Conservation (phyloP, 1,284 basidiomycete species). For the Chiua sp. region DNA sequence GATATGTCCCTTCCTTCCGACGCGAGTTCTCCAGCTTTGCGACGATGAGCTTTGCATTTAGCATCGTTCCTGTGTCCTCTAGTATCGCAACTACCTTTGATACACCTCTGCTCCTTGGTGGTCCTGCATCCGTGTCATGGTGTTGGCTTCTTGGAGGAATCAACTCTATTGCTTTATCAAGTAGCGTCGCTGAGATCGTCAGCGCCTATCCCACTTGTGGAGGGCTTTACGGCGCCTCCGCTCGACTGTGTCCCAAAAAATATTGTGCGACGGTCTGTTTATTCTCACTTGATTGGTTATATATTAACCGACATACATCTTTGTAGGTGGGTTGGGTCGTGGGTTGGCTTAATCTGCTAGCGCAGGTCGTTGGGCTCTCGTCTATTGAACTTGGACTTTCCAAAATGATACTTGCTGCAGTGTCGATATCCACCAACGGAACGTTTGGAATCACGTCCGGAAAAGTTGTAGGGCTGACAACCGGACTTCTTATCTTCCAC, state of each 20-base stretch:
- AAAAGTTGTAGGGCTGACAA: background rate
- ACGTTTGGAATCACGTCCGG: background rate
- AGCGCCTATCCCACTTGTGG: background rate
- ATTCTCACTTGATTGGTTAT: background rate
- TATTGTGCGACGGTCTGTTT: background rate
- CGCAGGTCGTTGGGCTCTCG: background rate
- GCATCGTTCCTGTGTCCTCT: background rate
- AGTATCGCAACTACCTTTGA: background rate
- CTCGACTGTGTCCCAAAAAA: background rate
- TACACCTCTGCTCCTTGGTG: background rate
- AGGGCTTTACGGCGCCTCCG: background rate
- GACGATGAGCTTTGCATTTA: background rate
- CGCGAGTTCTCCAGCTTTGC: background rate
- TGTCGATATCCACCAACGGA: background rate
- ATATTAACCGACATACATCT: background rate
- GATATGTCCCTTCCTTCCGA: background rate
- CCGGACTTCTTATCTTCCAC: background rate
- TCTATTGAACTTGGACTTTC: background rate
- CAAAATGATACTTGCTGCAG: background rate
- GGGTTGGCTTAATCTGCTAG: background rate
- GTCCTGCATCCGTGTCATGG: background rate
- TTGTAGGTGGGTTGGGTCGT: background rate
- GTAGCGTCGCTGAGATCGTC: background rate
- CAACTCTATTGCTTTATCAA: background rate
- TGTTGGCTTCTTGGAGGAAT: background rate